phyloP scores from a whole-genome alignment of 78 protist genomes.

The Dictyostelium firmibasis region DNA sequence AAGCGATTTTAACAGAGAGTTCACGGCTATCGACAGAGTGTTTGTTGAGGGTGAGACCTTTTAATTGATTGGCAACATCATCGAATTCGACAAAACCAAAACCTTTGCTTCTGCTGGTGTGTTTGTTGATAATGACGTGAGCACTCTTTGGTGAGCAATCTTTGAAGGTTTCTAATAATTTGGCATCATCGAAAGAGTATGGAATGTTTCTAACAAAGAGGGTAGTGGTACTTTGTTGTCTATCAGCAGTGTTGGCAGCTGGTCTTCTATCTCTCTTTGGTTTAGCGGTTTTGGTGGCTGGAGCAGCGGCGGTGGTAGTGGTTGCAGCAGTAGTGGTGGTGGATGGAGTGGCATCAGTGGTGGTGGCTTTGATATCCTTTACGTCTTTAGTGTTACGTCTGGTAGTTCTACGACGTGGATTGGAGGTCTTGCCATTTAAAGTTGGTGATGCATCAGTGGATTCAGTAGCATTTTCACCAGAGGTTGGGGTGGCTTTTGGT shows the following conservation, averaged over 20 bases:
- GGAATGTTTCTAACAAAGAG: slow-evolving; percentile 85
- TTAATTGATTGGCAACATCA: slow-evolving; percentile 37
- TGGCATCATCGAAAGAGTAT: slow-evolving; percentile 49
- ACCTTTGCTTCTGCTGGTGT: slow-evolving; percentile 69
- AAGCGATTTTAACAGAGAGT: slow-evolving; percentile 67
- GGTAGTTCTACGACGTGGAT: background rate
- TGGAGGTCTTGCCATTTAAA: background rate
- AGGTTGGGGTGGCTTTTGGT: background rate
- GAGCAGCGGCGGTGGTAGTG: slow-evolving; percentile 15
- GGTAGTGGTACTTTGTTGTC: slow-evolving; percentile 62
- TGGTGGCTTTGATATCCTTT: background rate
- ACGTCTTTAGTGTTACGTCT: background rate
- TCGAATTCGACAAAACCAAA: slow-evolving; percentile 86
- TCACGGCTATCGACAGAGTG: slow-evolving; percentile 52
- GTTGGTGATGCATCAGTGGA: background rate
- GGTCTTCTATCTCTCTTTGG: slow-evolving; percentile 14
- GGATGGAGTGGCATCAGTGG: background rate
- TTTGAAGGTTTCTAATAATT: slow-evolving; percentile 68
- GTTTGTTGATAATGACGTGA: slow-evolving; percentile 64
- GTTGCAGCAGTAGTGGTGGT: background rate
- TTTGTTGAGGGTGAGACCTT: slow-evolving; percentile 71
- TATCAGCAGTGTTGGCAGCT: slow-evolving; percentile 34
- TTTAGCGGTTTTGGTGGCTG: slow-evolving; percentile 21
- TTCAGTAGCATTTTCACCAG: background rate
- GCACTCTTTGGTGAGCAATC: slow-evolving; percentile 80